Conservation (phyloP, 75 land plant species). For the Pseudotsuga menziesii region DNA sequence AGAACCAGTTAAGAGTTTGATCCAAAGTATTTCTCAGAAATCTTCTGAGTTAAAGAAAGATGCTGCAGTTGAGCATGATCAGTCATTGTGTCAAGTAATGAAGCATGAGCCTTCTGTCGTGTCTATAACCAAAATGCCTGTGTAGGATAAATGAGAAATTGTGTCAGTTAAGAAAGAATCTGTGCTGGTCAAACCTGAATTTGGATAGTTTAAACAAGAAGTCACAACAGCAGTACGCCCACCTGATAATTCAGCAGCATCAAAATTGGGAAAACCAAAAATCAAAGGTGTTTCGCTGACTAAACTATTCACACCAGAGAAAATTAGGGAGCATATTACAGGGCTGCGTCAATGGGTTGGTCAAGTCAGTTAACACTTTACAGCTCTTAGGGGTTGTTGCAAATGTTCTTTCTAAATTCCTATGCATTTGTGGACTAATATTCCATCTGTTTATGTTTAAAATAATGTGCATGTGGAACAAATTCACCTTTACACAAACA, state of each 20-base stretch:
- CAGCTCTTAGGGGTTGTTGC: not conserved
- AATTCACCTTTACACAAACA: not conserved
- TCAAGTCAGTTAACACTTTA: slow-evolving; percentile 45
- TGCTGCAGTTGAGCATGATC: too few relatives aligned
- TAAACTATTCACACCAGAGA: slow-evolving; percentile 94
- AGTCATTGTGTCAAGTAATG: slow-evolving; percentile 1
- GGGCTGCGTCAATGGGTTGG: slow-evolving; percentile 96
- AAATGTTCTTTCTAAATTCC: not conserved
- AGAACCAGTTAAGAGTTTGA: too few relatives aligned
- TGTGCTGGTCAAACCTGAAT: not conserved
- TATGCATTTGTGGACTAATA: not conserved
- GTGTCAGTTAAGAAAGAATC: slow-evolving; percentile 2
- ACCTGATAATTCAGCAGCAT: slow-evolving; percentile 26
- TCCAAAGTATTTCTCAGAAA: too few relatives aligned
- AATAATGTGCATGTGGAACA: not conserved
- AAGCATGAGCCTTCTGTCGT: not conserved
- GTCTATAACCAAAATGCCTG: not conserved
- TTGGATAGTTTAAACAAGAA: not conserved
- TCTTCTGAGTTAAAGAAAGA: too few relatives aligned
- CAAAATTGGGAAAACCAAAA: slow-evolving; percentile 86
- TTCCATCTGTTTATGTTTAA: not conserved
- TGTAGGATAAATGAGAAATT: not conserved
- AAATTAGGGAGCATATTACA: slow-evolving; percentile 80
- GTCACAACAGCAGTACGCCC: not conserved
- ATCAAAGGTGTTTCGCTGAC: slow-evolving; percentile 88